Evolutionary conservation across 208 protist genomes (phyloP).

Genomic region (Wallacemonas collosoma): DNA sequence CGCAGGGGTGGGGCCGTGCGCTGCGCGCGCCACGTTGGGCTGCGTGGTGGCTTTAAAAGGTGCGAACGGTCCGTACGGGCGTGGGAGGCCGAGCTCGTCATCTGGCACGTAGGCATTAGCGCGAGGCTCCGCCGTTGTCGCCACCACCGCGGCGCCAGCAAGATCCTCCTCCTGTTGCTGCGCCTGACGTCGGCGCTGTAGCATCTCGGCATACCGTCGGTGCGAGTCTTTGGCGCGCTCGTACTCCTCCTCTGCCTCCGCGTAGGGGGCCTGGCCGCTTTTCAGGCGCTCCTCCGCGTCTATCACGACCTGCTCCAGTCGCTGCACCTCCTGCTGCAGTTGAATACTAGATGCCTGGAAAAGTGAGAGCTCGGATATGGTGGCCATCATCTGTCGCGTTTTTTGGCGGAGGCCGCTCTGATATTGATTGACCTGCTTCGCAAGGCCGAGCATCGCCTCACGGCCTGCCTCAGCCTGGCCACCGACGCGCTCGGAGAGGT

Average conservation of each 20-base stretch:
- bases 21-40: conserved; percentile 19
- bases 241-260: conserved; percentile 79
- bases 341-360: conserved; percentile 92
- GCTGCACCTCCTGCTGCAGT: conserved; percentile 87
- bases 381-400: conserved; percentile 96
- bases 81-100: conserved; percentile 81
- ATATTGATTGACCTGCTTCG: conserved; percentile 93
- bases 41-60: conserved; percentile 50
- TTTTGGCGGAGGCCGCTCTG: conserved; percentile 87
- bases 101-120: conserved; percentile 93
- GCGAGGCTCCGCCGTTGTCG: conserved; percentile 79
- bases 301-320: conserved; percentile 71
- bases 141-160: conserved; percentile 19
- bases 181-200: conserved; percentile 53
- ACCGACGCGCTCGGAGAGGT: conserved; percentile 86
- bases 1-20: not conserved
- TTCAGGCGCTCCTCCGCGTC: conserved; percentile 81
- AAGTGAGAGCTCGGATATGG: conserved; percentile 96
- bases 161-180: conserved; percentile 22
- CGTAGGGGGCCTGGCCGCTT: conserved; percentile 81
- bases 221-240: conserved; percentile 61
- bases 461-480: conserved; percentile 83
- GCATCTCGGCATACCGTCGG: conserved; percentile 56
- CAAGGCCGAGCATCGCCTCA: conserved; percentile 92
- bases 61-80: conserved; percentile 79